Conservation (phyloP, 2,329 filamentous ascomycete genomes). For the Penicillium sp. region DNA sequence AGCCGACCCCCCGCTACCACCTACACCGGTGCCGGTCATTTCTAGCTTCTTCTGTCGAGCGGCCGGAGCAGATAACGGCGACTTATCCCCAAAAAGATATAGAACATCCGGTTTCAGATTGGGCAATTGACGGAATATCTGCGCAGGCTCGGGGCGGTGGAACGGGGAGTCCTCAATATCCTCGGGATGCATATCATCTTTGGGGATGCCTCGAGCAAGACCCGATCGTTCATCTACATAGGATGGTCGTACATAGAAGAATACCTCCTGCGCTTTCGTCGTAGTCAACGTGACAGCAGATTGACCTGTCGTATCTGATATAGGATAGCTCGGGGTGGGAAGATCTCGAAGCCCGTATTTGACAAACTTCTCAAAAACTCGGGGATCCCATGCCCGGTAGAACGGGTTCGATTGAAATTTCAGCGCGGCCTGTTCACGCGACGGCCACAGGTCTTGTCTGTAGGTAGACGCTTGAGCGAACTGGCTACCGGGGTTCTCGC, state of each 20-base stretch:
- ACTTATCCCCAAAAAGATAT: not conserved
- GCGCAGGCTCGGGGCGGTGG: conserved; percentile 36
- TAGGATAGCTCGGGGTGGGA: not conserved
- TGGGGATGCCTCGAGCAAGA: not conserved
- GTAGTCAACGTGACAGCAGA: not conserved
- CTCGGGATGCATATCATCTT: conserved; percentile 40
- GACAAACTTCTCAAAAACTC: conserved; percentile 12
- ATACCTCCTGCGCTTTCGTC: not conserved
- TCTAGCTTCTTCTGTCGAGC: conserved; percentile 31
- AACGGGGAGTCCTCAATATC: conserved; percentile 29
- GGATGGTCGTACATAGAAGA: not conserved
- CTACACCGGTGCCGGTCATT: conserved; percentile 35
- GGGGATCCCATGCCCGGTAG: conserved; percentile 13
- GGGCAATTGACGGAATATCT: conserved; percentile 32
- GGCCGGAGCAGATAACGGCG: not conserved
- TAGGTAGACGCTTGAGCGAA: not conserved
- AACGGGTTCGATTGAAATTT: conserved; percentile 3
- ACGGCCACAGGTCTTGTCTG: conserved; percentile 13
- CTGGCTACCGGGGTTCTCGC: not conserved
- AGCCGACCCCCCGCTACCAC: conserved; percentile 56
- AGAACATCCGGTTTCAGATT: conserved; percentile 31
- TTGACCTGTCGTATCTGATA: too few species aligned
- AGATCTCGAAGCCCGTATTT: conserved; percentile 16
- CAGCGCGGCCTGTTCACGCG: conserved; percentile 1
- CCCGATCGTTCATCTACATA: conserved; percentile 3